phyloP scores from a whole-genome alignment of 108 stramenopile genomes.

The Skeletonema potamos region DNA sequence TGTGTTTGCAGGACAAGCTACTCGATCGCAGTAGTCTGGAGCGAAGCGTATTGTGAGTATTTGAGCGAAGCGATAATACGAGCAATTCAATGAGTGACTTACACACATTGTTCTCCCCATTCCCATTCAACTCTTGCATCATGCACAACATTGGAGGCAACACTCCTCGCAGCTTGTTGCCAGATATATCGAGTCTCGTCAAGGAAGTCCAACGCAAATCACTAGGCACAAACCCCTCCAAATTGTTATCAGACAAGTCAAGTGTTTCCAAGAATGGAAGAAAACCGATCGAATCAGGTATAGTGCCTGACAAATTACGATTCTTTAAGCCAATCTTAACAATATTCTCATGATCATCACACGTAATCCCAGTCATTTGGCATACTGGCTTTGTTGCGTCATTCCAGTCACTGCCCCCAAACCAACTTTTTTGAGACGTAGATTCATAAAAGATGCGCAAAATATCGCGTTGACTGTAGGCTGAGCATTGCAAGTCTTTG shows the following conservation, averaged over 20 bases:
- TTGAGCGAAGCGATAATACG: no score
- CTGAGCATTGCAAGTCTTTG: constrained; percentile 5
- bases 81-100: no score
- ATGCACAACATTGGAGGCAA: constrained; percentile 59
- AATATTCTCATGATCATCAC: constrained; percentile 43
- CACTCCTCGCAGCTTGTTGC: constrained; percentile 50
- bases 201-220: constrained; percentile 60
- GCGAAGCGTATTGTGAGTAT: no score
- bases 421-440: constrained; percentile 27
- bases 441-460: constrained; percentile 38
- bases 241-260: constrained; percentile 55
- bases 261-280: constrained; percentile 43
- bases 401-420: constrained; percentile 22
- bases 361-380: constrained; percentile 56
- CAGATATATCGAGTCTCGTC: constrained; percentile 46
- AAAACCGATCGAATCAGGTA: constrained; percentile 52
- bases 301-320: constrained; percentile 45
- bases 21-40: constrained; percentile 51
- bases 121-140: constrained; percentile 55
- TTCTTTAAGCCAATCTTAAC: constrained; percentile 36
- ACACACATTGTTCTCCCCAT: constrained; percentile 37
- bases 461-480: constrained; percentile 30
- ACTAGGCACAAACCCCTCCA: constrained; percentile 52
- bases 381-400: constrained; percentile 31
- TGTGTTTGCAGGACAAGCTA: constrained; percentile 52